phyloP scores from a whole-genome alignment of 1,284 basidiomycete genomes.

The Cryptococcus floricola region DNA sequence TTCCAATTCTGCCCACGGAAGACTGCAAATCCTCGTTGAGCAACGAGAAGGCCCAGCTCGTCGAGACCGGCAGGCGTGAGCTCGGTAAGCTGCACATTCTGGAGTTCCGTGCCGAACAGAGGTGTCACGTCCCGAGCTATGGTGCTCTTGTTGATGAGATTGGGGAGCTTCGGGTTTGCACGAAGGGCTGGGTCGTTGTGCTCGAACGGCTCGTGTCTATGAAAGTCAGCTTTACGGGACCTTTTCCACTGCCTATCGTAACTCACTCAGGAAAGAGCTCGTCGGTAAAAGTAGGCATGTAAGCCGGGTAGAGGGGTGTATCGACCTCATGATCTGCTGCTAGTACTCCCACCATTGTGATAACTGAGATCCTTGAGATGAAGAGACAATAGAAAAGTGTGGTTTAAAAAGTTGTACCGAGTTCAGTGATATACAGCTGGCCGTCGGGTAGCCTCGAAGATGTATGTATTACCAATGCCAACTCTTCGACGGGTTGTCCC shows the following conservation, averaged over 20 bases:
- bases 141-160: background rate
- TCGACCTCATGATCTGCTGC: conserved; percentile 4
- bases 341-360: no score
- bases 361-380: no score
- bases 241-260: background rate
- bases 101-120: conserved; percentile 8
- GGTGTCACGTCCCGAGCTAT: conserved; percentile 6
- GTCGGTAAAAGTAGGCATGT: conserved; percentile 8
- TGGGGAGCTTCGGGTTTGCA: conserved; percentile 9
- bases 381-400: no score
- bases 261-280: conserved; percentile 3
- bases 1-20: conserved; percentile 12
- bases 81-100: conserved; percentile 7
- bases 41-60: conserved; percentile 9
- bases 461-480: no score
- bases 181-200: conserved; percentile 9
- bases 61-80: conserved; percentile 7
- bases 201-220: conserved; percentile 8
- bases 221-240: no score
- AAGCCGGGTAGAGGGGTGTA: conserved; percentile 10
- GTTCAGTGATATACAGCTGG: no score
- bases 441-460: no score
- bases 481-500: no score
- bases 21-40: conserved; percentile 11
- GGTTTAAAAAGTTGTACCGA: no score